Evolutionary conservation across 2,329 filamentous ascomycete species (phyloP), one percentile per base, ranked within the genome.

Genomic region (Exophiala sp.): DNA sequence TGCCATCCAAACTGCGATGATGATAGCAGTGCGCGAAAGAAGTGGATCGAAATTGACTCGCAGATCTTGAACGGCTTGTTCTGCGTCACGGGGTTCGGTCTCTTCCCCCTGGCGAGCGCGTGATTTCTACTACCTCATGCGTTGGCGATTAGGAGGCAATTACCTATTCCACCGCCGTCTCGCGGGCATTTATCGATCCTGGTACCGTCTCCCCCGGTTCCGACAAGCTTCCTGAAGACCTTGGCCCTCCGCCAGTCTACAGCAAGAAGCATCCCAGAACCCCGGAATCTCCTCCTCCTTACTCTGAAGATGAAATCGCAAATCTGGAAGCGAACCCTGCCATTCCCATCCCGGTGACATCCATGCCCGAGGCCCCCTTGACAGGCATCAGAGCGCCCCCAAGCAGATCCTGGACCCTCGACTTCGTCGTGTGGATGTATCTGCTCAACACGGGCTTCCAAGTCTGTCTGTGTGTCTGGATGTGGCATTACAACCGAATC

Each of bases 11-110:
- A 72, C 29, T 91, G 86, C 70, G 76, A 86, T 63, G 74, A 86
- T 58, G 82, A 88, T 64, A 73, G 88, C 61, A 88, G 85, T 0
- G 81, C 86, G 1, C 80, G 88, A n/a, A 75, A 85, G 16, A 82
- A 82, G 52, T 95, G 89, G 88, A 80, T 95, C 58, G 88, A 95
- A 68, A 83, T 81, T 61, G 85, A 89, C 65, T 86, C 84, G 1
- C 88, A 95, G 64, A 85, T 95, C 51, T 70, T 91, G 18, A 94
- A 89, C 62, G 85, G 78, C 0, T 77, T 95, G 1, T 95, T 95
- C 74, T 93, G 87, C 67, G 82, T 94, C 5, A 91, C 88, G 1
- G 88, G 83, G 1, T 91, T 94, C 58, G 88, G 88, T 0, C 75
- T 93, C 10, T 83, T 86, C 1, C n/a, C 88, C 88, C 0, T 95